Evolutionary conservation across 148 eudicot species (phyloP), one percentile per base, ranked within the genome.

Genomic region (Salicornia ramosissima): DNA sequence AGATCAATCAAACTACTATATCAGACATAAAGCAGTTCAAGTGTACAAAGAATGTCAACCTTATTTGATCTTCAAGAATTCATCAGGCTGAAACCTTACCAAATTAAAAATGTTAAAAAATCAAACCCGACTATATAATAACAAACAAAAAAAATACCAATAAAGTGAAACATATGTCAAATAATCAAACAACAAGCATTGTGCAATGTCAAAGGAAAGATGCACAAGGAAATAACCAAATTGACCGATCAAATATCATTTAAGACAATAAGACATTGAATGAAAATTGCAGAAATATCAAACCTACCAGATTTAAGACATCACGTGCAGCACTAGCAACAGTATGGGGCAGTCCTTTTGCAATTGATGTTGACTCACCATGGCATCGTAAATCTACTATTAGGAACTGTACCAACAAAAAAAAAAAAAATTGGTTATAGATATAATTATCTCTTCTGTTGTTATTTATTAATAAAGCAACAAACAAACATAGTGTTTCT

Each of bases 291-390:
- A 54, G 4, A 53, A 69, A 77, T 60, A 34, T 31, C 21, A 70
- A 36, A 74, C 89, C 31, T 73, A 91, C 92, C 70, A 91, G 83
- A 75, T 89, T 84, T 81, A 91, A 73, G 76, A 91, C 88, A 80
- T 91, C 97, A 79, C 82, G 87, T 71, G 96, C 97, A 74, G 97
- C 86, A 79, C 90, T 78, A 25, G 90, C 86, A 81, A 91, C 96
- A 59, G 90, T 80, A 73, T 91, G 84, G 18, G 92, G 86, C 6
- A 83, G 78, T 71, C 79, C 84, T 79, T 91, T 91, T 79, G 77
- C 79, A 66, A 81, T 70, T 51, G 84, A 81, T 67, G 97, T 86
- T 40, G 97, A 89, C 69, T 91, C 97, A 68, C 97, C 97, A 73
- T 91, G 97, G 62, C 96, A 91, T 61, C 97, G 88, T 75, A 91